Evolutionary conservation across 768 basidiomycete genomes (phyloP), one percentile per base, ranked within the genome.

Genomic region (Naganishia friedmannii): DNA sequence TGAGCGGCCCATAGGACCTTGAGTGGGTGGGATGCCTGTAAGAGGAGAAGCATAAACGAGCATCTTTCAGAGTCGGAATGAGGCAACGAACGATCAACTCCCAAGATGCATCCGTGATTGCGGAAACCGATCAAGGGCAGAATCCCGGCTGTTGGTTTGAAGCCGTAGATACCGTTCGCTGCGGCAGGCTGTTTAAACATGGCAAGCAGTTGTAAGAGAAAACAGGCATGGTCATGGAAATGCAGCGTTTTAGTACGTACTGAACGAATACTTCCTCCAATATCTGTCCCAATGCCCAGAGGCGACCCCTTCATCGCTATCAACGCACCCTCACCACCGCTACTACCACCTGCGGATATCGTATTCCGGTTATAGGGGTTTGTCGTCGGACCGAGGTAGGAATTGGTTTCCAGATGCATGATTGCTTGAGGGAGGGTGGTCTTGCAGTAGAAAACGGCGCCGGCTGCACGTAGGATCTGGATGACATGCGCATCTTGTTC

Each of bases 261-360:
- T 23, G 32, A 34, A 26, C 89, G 85, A 48, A 90, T 85, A 32
- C 86, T 87, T 3, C 89, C 89, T 12, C 86, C 88, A 26, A 92
- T 86, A 77, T 92, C 91, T 31, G 91, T 88, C 53, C 91, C 91
- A 10, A 91, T 85, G 29, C 91, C 90, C 70, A 86, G 51, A 1
- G 83, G 81, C 39, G 82, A 82, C 37, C 86, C 85, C 67, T 77
- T 83, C 78, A 84, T 74, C 76, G 87, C 88, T 53, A 92, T 75
- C 12, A 93, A 84, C 0, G 91, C 90, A 48, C 89, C 89, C 82
- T 93, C 92, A 42, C 92, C 92, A 7, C 92, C 92, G 3, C 88
- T 90, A 0, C 90, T 92, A 1, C 92, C 92, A 13, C 91, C 91
- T 12, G 57, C n/a, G 5, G 84, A 82, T 3, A 89, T 90, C 48